A percentile compares a stretch with the other conserved stretches of the same genome.
These are phyloP conservation scores for Penicillium desertorum DNA, from an alignment of 495 filamentous ascomycete genomes.

Conservation along the genomic window DNA sequence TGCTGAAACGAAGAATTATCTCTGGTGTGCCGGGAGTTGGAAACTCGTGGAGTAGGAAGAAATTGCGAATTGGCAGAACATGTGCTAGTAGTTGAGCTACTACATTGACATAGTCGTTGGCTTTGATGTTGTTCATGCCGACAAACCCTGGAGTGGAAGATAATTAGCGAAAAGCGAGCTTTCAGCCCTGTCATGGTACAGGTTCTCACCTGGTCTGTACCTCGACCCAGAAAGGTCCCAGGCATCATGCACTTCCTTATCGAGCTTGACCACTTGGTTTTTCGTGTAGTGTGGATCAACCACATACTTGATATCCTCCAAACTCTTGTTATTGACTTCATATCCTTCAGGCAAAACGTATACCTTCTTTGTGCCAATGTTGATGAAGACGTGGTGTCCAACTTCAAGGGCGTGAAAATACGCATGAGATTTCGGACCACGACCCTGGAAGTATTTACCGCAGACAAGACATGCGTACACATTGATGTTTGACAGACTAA, in stretches of 20 bases:
- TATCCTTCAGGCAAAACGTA: conserved; percentile 97
- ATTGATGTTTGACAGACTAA: conserved; percentile 95
- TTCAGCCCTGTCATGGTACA: background rate
- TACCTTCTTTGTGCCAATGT: conserved; percentile 91
- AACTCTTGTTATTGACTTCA: conserved; percentile 89
- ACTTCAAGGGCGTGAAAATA: conserved; percentile 97
- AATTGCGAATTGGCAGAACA: conserved; percentile 87
- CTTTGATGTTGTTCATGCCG: conserved; percentile 99
- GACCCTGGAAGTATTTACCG: conserved; percentile 95
- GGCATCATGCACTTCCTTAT: conserved; percentile 70
- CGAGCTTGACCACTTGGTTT: conserved; percentile 74
- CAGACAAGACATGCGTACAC: conserved; percentile 98
- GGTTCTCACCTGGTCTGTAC: conserved; percentile 70
- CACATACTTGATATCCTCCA: conserved; percentile 98
- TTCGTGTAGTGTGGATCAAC: conserved; percentile 86
- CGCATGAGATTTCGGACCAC: conserved; percentile 90
- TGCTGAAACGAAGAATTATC: conserved; percentile 75
- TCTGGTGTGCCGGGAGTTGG: conserved; percentile 50
- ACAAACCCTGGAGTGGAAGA: conserved; percentile 67
- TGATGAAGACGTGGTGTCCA: conserved; percentile 95
- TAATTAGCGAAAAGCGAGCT: conserved; percentile 8
- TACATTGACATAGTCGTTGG: conserved; percentile 98
- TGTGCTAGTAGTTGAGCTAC: conserved; percentile 92
- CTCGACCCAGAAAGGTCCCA: conserved; percentile 78
- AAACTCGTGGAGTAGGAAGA: conserved; percentile 75